Base-by-base conservation (phyloP, 768 basidiomycete species). In the Amanita jacksonii region DNA sequence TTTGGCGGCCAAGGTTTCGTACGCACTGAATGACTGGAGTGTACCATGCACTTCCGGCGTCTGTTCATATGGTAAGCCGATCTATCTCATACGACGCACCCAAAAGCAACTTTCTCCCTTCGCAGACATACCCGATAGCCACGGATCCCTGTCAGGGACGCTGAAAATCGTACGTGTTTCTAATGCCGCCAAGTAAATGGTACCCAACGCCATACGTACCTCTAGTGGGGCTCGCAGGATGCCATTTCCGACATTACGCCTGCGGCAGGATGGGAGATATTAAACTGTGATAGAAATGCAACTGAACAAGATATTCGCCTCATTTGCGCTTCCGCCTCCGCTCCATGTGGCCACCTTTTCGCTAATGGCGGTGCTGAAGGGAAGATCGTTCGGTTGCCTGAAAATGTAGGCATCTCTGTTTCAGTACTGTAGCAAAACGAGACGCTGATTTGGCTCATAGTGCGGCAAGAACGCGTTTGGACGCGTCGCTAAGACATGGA, bases 251-350 rank as follows among this genome's bases (percentile, higher is more conserved):
- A 71, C 45, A 64, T 71, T 30, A 69, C 70, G 2, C 47, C 62
- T n/a, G 70, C 72, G 4, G 74, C 68, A 15, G 76, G 74, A 19
- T 77, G 74, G 74, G 60, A 64, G 22, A 73, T 76, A 32, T 50
- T 75, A 16, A 64, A 60, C 28, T 77, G 76, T 52, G 58, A 64
- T 24, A 54, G 67, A 3, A 61, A 66, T 45, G 49, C 57, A 0
- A 46, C 64, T 8, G 52, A 62, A 20, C 73, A 75, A 49, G 68
- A 72, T 32, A 67, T 75, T 38, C 68, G 72, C 7, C 62, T 74
- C 15, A 71, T 74, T 2, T 77, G 75, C 57, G 54, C 54, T 16
- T 47, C 61, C 36, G 46, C 54, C 24, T 54, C 57, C 10, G 46
- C 54, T 16, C 55, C 57, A 6, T 74, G 72, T 52, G 55, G 56